phyloP scores from a whole-genome alignment of 148 eudicot species.

The Mesembryanthemum crystallinum region DNA sequence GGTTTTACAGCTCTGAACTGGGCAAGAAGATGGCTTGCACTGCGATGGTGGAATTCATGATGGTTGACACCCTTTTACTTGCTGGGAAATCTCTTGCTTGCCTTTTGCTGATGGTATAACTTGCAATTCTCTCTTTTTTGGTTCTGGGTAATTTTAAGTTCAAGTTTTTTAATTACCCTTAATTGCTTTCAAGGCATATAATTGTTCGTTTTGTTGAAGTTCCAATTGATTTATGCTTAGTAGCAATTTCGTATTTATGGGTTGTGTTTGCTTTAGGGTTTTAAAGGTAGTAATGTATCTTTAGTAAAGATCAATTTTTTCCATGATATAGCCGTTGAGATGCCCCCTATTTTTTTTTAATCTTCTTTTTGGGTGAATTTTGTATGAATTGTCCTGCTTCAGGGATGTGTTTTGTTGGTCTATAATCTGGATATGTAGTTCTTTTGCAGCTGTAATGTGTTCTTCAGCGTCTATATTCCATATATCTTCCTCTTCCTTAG shows the following conservation, averaged over 20 bases:
- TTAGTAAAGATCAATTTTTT: not conserved
- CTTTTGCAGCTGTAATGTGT: not conserved
- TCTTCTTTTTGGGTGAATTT: not conserved
- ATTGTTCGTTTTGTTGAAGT: not conserved
- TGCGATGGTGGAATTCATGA: slow-evolving; percentile 39
- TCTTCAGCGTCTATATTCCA: not conserved
- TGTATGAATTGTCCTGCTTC: not conserved
- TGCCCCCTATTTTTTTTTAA: not conserved
- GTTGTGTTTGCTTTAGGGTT: not conserved
- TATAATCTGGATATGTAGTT: not conserved
- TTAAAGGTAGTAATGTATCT: not conserved
- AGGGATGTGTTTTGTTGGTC: not conserved
- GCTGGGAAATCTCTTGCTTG: slow-evolving; percentile 55
- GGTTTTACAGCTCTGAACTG: slow-evolving; percentile 33
- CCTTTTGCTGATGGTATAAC: slow-evolving; percentile 49
- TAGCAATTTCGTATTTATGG: not conserved
- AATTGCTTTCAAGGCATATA: not conserved
- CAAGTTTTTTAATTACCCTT: slow-evolving; percentile 14
- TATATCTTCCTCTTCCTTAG: not conserved
- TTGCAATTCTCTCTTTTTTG: not conserved
- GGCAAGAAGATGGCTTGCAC: slow-evolving; percentile 29
- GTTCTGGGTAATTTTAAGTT: slow-evolving; percentile 15
- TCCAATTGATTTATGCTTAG: not conserved
- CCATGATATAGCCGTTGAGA: not conserved
- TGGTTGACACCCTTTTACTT: slow-evolving; percentile 44